These are phyloP conservation scores for Cicer yamashitae DNA, from an alignment of 306 rosid genomes.

Conservation along the genomic window DNA sequence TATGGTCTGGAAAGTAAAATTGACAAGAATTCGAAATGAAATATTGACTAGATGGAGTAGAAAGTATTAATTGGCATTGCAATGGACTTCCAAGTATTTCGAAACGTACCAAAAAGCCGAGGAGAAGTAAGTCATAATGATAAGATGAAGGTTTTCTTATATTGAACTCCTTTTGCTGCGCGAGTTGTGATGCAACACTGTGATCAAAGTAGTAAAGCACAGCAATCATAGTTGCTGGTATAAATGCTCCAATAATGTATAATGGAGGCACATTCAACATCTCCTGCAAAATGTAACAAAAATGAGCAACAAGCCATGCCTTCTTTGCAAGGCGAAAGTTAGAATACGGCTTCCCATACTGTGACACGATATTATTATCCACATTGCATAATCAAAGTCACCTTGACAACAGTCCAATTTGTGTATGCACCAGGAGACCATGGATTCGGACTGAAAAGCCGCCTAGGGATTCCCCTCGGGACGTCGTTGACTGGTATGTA, in stretches of 20 bases:
- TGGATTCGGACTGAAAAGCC: constrained; percentile 96
- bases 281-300: constrained; percentile 65
- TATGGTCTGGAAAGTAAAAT: constrained; percentile 64
- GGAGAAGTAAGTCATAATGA: constrained; percentile 90
- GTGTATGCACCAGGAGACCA: constrained; percentile 97
- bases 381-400: constrained; percentile 43
- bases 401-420: constrained; percentile 94
- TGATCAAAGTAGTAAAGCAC: constrained; percentile 96
- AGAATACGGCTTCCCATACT: constrained; percentile 5
- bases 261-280: constrained; percentile 84
- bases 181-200: constrained; percentile 96
- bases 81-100: constrained; percentile 27
- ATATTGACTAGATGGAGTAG: constrained; percentile 21
- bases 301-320: constrained; percentile 44
- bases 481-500: constrained; percentile 84
- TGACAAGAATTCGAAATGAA: constrained; percentile 32
- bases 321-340: constrained; percentile 25
- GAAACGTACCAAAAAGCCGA: constrained; percentile 78
- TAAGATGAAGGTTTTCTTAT: constrained; percentile 91
- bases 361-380: constrained; percentile 5
- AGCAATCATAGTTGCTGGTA: constrained; percentile 97
- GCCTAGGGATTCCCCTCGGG: constrained; percentile 89
- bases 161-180: constrained; percentile 94
- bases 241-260: constrained; percentile 89
- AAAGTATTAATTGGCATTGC: constrained; percentile 27